Base-by-base conservation (phyloP, 176 grass and related monocot species). In the Thinopyrum elongatum region DNA sequence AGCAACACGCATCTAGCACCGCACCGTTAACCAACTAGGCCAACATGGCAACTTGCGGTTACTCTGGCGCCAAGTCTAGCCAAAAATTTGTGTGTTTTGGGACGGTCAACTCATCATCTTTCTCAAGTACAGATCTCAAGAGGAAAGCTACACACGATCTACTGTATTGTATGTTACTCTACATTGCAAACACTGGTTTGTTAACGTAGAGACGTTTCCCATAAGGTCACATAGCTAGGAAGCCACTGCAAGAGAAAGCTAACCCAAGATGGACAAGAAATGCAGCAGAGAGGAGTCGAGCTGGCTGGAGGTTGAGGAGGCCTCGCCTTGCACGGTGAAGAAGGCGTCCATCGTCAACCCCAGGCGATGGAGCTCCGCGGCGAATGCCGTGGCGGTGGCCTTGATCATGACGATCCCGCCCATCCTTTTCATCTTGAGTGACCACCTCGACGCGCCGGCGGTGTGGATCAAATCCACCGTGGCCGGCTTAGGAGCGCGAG, bases 351-450 rank as follows among this genome's bases (percentile, higher is more conserved):
- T 11, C n/a, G 23, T 8, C 14, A 31, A n/a, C 80, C 49, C 5
- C 55, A 28, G 11, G 79, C 73, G 73, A 79, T 83, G 84, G 73
- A 71, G 79, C 70, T 64, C 51, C 16, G 14, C 26, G 14, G 69
- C 65, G 64, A 86, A 85, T 5, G 88, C 82, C 14, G 34, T 62
- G 26, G 33, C 75, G 6, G 60, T 89, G 26, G 77, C 6, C 73
- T 31, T 90, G 17, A 78, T 90, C 80, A 31, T 90, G 74, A 72
- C 30, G 4, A 19, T 58, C 73, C 41, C 89, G 23, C 65, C 80
- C 6, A 31, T 84, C 33, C n/a, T 90, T 33, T 1, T 82, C 73
- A 9, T 87, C 74, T 26, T 87, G 31, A 29, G 30, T 10, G 84
- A 55, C 16, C 31, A 31, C 73, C 14, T 76, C 33, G 58, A 21